A percentile compares a stretch with the other conserved stretches of the same genome.
Evolutionary conservation across 768 basidiomycete species (phyloP).

Genomic region (Favolaschia claudopus): DNA sequence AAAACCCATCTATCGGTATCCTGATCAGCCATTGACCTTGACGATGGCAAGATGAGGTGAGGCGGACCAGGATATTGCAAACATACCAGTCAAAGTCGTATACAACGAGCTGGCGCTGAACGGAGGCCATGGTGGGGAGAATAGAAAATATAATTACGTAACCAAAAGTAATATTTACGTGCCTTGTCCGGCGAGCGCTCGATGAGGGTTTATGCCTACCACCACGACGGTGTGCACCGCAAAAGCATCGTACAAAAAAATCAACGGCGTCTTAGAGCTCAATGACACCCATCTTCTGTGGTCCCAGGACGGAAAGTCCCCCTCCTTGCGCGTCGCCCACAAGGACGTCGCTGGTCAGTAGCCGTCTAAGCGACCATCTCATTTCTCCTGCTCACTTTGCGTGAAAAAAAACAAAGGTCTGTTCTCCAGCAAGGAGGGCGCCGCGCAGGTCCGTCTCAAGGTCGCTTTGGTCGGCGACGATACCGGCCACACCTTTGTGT

Average conservation of each 20-base stretch:
- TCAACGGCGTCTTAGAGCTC: constrained; percentile 76
- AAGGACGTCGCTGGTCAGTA: constrained; percentile 68
- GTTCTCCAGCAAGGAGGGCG: constrained; percentile 87
- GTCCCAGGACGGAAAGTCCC: constrained; percentile 76
- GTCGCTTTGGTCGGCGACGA: constrained; percentile 74
- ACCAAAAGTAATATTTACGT: constrained; percentile 23
- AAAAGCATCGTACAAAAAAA: constrained; percentile 87
- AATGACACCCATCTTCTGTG: constrained; percentile 78
- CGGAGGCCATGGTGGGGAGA: neutral
- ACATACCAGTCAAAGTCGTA: constrained; percentile 96
- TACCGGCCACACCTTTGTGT: constrained; percentile 83
- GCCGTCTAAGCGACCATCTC: constrained; percentile 15
- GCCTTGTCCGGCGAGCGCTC: constrained; percentile 12
- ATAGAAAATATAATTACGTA: constrained; percentile 30
- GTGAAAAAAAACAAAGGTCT: constrained; percentile 65
- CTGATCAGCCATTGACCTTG: constrained; percentile 91
- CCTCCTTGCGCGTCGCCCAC: constrained; percentile 69
- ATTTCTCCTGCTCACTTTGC: constrained; percentile 24
- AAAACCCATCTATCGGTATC: constrained; percentile 95
- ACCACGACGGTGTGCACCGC: constrained; percentile 75
- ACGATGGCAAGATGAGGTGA: constrained; percentile 15
- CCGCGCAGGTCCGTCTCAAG: constrained; percentile 81
- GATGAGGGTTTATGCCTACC: constrained; percentile 60
- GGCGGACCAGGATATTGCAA: neutral
- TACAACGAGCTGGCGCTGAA: constrained; percentile 74